A percentile compares a stretch with the other conserved stretches of the same genome.
Evolutionary conservation across 2,329 filamentous ascomycete species (phyloP).

Genomic region (Talaromyces rugulosus): DNA sequence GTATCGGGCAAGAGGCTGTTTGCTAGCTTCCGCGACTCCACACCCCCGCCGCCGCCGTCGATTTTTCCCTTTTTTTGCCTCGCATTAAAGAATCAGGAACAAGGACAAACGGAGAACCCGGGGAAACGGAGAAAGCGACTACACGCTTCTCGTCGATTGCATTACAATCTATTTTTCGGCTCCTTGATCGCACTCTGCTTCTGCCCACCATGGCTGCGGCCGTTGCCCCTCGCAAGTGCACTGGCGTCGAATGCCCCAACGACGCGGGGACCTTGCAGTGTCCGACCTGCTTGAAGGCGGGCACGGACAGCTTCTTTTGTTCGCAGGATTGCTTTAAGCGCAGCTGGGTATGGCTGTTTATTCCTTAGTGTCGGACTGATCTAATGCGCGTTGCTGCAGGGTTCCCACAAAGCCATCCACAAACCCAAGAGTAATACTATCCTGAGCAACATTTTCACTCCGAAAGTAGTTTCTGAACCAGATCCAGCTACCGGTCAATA

Average conservation of each 20-base stretch:
- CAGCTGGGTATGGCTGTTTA: conserved; percentile 73
- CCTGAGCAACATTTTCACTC: conserved; percentile 69
- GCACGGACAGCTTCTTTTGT: conserved; percentile 92
- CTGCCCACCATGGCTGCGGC: conserved; percentile 25
- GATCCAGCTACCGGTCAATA: conserved; percentile 83
- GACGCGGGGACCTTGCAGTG: conserved; percentile 84
- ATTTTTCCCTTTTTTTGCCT: not conserved
- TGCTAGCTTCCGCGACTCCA: not conserved
- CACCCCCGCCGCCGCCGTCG: not conserved
- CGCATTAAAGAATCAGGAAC: not conserved
- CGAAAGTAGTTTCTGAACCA: conserved; percentile 84
- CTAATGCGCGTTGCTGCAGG: conserved; percentile 46
- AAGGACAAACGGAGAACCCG: not conserved
- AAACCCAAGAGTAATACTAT: conserved; percentile 69
- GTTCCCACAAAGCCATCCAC: conserved; percentile 76
- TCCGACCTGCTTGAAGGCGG: conserved; percentile 88
- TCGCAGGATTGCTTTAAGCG: conserved; percentile 98
- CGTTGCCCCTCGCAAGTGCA: conserved; percentile 52
- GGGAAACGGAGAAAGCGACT: not conserved
- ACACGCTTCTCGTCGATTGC: not conserved
- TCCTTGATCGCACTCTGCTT: not conserved
- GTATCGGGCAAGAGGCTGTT: not conserved
- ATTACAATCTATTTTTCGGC: not conserved
- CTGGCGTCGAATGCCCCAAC: conserved; percentile 79
- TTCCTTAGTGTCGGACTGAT: not conserved